Conservation (phyloP, 1,139 yeast genomes). For the Candida smagusa region DNA sequence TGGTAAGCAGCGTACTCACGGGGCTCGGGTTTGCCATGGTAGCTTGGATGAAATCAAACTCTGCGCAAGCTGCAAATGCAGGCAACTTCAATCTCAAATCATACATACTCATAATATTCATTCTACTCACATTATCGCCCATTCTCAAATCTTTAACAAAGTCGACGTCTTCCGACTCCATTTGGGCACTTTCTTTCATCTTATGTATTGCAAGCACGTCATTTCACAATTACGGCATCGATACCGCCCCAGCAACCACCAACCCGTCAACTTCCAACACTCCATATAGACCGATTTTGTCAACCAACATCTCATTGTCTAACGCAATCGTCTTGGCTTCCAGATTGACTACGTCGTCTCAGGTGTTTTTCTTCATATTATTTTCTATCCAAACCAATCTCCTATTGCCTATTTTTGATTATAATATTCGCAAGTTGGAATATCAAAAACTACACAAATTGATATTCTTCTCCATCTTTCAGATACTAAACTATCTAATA, state of each 20-base stretch:
- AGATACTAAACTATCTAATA: slow-evolving; percentile 21
- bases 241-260: slow-evolving; percentile 12
- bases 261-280: slow-evolving; percentile 15
- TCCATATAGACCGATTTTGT: slow-evolving; percentile 56
- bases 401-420: slow-evolving; percentile 66
- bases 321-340: slow-evolving; percentile 91
- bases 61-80: slow-evolving; percentile 5
- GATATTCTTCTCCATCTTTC: slow-evolving; percentile 25
- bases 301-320: slow-evolving; percentile 80
- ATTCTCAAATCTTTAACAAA: slow-evolving; percentile 83
- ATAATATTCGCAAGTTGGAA: slow-evolving; percentile 47
- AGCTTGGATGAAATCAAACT: slow-evolving; percentile 16
- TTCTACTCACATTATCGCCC: slow-evolving; percentile 78
- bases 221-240: slow-evolving; percentile 63
- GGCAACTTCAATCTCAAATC: slow-evolving; percentile 47
- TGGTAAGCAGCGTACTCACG: slow-evolving; percentile 23
- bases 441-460: slow-evolving; percentile 27
- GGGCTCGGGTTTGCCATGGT: slow-evolving; percentile 29
- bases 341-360: slow-evolving; percentile 64
- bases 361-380: slow-evolving; percentile 79
- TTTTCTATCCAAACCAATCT: slow-evolving; percentile 73
- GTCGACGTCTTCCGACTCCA: slow-evolving; percentile 89
- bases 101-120: slow-evolving; percentile 62
- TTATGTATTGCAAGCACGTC: slow-evolving; percentile 64
- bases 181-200: slow-evolving; percentile 89